Evolutionary conservation across 345 rosid species (phyloP).

Genomic region (Lagerstroemia speciosa): DNA sequence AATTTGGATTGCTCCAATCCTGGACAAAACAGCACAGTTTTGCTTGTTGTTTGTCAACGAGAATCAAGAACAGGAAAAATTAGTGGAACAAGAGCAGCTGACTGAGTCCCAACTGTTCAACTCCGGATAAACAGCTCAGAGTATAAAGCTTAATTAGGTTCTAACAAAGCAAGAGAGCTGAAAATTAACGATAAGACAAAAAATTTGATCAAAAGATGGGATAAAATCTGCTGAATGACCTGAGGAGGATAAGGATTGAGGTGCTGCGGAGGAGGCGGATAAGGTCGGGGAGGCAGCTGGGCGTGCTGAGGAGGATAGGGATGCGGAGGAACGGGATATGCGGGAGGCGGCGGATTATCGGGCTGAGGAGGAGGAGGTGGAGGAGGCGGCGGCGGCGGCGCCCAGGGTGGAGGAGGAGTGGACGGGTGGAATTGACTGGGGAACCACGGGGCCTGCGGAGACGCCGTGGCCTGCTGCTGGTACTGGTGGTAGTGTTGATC

Average conservation of each 20-base stretch:
- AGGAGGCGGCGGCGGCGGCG: slow-evolving; percentile 42
- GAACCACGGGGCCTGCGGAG: slow-evolving; percentile 43
- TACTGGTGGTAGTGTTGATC: slow-evolving; percentile 19
- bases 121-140: background rate
- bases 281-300: slow-evolving; percentile 17
- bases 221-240: background rate
- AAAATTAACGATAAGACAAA: background rate
- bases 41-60: background rate
- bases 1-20: slow-evolving; percentile 72
- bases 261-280: slow-evolving; percentile 11
- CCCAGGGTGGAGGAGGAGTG: slow-evolving; percentile 38
- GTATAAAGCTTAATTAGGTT: background rate
- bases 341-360: slow-evolving; percentile 1
- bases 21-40: slow-evolving; percentile 13
- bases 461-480: slow-evolving; percentile 33
- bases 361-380: slow-evolving; percentile 18
- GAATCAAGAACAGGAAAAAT: background rate
- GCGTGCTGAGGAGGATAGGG: slow-evolving; percentile 43
- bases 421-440: slow-evolving; percentile 47
- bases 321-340: slow-evolving; percentile 13
- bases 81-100: background rate
- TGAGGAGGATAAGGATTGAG: slow-evolving; percentile 14
- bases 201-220: background rate
- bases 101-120: background rate
- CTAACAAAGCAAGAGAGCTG: background rate